Conservation (phyloP, 345 rosid species). For the Euphorbia tirucalli region DNA sequence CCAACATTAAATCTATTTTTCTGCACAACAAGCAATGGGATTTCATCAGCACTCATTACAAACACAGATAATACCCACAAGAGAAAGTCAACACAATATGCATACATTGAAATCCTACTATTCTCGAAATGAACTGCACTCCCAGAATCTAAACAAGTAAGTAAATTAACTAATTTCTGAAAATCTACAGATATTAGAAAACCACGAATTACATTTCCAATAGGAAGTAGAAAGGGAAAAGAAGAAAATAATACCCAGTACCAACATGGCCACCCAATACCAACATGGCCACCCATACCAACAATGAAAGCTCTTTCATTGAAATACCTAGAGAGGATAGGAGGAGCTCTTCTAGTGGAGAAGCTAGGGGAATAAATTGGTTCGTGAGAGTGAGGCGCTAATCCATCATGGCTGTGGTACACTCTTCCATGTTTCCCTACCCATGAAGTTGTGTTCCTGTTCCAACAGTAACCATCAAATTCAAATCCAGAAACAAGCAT, state of each 20-base stretch:
- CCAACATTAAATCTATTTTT: constrained; percentile 93
- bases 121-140: no score
- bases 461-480: constrained; percentile 4
- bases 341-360: constrained; percentile 88
- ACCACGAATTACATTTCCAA: no score
- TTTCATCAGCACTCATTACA: constrained; percentile 7
- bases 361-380: constrained; percentile 96
- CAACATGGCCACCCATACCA: constrained; percentile 94
- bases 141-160: no score
- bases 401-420: constrained; percentile 95
- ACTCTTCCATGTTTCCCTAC: constrained; percentile 74
- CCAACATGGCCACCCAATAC: constrained; percentile 99
- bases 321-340: constrained; percentile 64
- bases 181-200: background rate
- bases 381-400: constrained; percentile 97
- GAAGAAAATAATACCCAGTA: constrained; percentile 60
- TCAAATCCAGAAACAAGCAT: background rate
- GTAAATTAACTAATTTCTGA: background rate
- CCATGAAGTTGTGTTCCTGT: constrained; percentile 50
- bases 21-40: constrained; percentile 33
- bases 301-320: constrained; percentile 90
- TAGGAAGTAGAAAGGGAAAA: background rate
- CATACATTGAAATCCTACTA: no score
- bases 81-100: no score
- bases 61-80: background rate